These are phyloP conservation scores for Apiospora rasikravindrae DNA, from an alignment of 2,329 filamentous ascomycete species.

Conservation along the genomic window DNA sequence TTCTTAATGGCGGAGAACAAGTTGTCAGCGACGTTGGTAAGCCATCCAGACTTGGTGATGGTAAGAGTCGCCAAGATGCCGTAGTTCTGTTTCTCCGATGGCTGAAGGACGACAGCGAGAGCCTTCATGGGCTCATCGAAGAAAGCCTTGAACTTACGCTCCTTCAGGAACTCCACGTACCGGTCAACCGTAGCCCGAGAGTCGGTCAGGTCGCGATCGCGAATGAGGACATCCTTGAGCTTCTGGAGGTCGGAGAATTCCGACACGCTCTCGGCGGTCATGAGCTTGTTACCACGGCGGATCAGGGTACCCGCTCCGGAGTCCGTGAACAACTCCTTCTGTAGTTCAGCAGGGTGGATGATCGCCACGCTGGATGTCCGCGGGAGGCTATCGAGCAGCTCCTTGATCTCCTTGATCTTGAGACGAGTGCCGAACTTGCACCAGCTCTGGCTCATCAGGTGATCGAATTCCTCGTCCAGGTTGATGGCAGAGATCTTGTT, in stretches of 20 bases:
- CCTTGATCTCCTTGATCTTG: conserved; percentile 98
- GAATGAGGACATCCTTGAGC: conserved; percentile 81
- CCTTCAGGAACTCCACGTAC: conserved; percentile 80
- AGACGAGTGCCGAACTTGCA: conserved; percentile 92
- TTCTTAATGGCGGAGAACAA: conserved; percentile 94
- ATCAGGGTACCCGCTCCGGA: conserved; percentile 94
- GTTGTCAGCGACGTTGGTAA: conserved; percentile 94
- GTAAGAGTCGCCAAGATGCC: conserved; percentile 89
- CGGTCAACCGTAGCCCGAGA: conserved; percentile 83
- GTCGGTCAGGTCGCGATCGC: conserved; percentile 82
- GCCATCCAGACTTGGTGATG: conserved; percentile 92
- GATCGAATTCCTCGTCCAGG: conserved; percentile 92
- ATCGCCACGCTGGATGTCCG: conserved; percentile 95
- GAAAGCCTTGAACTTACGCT: conserved; percentile 87
- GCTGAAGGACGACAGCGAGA: conserved; percentile 84
- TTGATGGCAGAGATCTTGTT: conserved; percentile 98
- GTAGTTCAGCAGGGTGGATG: conserved; percentile 92
- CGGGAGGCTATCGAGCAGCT: conserved; percentile 85
- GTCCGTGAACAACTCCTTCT: conserved; percentile 97
- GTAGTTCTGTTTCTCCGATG: conserved; percentile 67
- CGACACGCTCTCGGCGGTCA: conserved; percentile 71
- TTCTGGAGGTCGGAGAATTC: conserved; percentile 78
- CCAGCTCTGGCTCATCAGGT: conserved; percentile 93
- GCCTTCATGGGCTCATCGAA: conserved; percentile 95
- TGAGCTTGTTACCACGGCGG: conserved; percentile 87